A percentile compares a stretch with the other conserved stretches of the same genome.
Conservation (phyloP, 1,139 yeast species). For the Taphrina deformans region DNA sequence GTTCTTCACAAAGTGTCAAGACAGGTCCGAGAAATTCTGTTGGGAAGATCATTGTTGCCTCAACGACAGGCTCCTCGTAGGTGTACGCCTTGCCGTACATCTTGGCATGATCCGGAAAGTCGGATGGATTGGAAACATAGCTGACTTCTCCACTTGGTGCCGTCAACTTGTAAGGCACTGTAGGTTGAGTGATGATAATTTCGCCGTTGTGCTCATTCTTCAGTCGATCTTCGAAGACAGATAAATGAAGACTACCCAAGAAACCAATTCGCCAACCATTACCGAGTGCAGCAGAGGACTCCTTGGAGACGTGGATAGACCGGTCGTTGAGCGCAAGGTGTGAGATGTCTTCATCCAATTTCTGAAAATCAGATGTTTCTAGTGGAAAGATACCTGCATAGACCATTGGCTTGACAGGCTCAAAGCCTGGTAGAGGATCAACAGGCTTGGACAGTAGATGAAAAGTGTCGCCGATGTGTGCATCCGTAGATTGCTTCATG, state of each 20-base stretch:
- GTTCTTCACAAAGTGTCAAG: constrained; percentile 78
- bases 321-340: constrained; percentile 88
- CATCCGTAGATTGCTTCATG: constrained; percentile 83
- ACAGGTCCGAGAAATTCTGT: constrained; percentile 84
- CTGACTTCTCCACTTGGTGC: constrained; percentile 64
- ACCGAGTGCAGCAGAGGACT: constrained; percentile 90
- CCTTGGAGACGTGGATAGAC: constrained; percentile 83
- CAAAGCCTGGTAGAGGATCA: constrained; percentile 88
- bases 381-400: constrained; percentile 98
- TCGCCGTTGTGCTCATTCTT: constrained; percentile 94
- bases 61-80: constrained; percentile 78
- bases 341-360: constrained; percentile 83
- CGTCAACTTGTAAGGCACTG: constrained; percentile 82
- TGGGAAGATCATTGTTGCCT: constrained; percentile 88
- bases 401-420: constrained; percentile 88
- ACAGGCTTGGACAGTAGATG: constrained; percentile 66
- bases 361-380: constrained; percentile 86
- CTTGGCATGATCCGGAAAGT: constrained; percentile 65
- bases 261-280: constrained; percentile 98
- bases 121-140: constrained; percentile 83
- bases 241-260: constrained; percentile 89
- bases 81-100: constrained; percentile 50
- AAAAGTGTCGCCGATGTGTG: constrained; percentile 88
- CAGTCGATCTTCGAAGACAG: constrained; percentile 86
- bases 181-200: constrained; percentile 89